Conservation (phyloP, 371 early-diverging fungal species). For the Mortierella sp. region DNA sequence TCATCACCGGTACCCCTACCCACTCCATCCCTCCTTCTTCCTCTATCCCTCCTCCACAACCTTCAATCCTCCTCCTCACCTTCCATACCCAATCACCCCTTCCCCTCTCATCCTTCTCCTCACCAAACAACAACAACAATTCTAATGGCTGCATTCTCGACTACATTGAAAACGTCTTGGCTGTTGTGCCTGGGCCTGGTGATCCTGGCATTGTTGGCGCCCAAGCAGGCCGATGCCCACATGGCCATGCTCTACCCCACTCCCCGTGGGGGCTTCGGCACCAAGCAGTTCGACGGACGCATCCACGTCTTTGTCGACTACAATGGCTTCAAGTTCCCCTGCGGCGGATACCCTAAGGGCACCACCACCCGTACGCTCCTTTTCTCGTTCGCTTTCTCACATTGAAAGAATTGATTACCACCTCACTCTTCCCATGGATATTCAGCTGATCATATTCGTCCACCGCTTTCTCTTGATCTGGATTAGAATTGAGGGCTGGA, state of each 20-base stretch:
- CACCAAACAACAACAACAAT: background rate
- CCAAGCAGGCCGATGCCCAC: constrained; percentile 32
- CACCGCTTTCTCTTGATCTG: background rate
- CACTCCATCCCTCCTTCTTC: background rate
- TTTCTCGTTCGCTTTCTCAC: background rate
- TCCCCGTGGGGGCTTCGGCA: constrained; percentile 43
- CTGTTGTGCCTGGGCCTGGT: constrained; percentile 35
- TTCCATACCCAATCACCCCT: background rate
- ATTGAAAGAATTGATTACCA: background rate
- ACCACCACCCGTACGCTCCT: constrained; percentile 32
- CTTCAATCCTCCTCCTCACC: background rate
- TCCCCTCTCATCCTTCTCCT: background rate
- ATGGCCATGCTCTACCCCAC: constrained; percentile 49
- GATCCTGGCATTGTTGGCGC: constrained; percentile 16
- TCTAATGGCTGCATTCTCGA: constrained; percentile 19
- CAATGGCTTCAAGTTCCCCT: constrained; percentile 46
- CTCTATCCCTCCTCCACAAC: background rate
- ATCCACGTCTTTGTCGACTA: constrained; percentile 44
- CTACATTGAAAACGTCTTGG: constrained; percentile 22
- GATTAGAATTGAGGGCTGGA: constrained; percentile 48
- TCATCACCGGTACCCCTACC: constrained; percentile 8
- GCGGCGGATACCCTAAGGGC: constrained; percentile 38
- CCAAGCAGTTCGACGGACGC: constrained; percentile 31
- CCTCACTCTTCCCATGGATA: background rate
- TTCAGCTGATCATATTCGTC: background rate